Evolutionary conservation across 306 rosid species (phyloP).

Genomic region (Ochetophila trinervis): DNA sequence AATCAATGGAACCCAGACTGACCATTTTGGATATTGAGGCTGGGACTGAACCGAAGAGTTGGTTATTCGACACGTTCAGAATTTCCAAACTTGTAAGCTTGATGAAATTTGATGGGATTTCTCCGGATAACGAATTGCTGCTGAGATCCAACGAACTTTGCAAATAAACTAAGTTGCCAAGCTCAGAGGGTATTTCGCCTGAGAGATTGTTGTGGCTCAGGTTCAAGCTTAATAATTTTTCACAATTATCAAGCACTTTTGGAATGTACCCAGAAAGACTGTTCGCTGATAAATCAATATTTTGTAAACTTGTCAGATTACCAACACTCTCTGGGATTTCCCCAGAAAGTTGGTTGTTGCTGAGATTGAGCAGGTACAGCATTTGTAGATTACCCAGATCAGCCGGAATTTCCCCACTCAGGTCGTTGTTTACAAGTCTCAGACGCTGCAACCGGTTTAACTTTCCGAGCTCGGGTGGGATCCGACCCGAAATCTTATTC

Average conservation of each 20-base stretch:
- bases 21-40: conserved; percentile 25
- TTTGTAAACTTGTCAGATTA: conserved; percentile 14
- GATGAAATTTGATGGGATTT: conserved; percentile 43
- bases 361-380: conserved; percentile 33
- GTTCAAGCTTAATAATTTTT: conserved; percentile 31
- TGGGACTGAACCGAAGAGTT: conserved; percentile 46
- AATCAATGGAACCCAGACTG: conserved; percentile 47
- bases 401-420: conserved; percentile 44
- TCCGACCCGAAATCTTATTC: conserved; percentile 49
- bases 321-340: conserved; percentile 34
- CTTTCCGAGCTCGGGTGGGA: conserved; percentile 45
- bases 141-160: conserved; percentile 45
- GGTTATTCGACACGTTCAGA: conserved; percentile 56
- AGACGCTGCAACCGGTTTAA: conserved; percentile 25
- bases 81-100: conserved; percentile 36
- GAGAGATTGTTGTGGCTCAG: conserved; percentile 48
- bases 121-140: conserved; percentile 48
- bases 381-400: conserved; percentile 36
- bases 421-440: conserved; percentile 31
- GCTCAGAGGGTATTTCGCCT: conserved; percentile 44
- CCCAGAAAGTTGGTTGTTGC: conserved; percentile 45
- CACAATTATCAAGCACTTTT: conserved; percentile 23
- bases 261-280: conserved; percentile 42
- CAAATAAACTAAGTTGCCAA: conserved; percentile 40
- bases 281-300: conserved; percentile 52